A percentile compares a stretch with the other conserved stretches of the same genome.
phyloP scores from a whole-genome alignment of 257 asterid species.

The Apocynum venetum region DNA sequence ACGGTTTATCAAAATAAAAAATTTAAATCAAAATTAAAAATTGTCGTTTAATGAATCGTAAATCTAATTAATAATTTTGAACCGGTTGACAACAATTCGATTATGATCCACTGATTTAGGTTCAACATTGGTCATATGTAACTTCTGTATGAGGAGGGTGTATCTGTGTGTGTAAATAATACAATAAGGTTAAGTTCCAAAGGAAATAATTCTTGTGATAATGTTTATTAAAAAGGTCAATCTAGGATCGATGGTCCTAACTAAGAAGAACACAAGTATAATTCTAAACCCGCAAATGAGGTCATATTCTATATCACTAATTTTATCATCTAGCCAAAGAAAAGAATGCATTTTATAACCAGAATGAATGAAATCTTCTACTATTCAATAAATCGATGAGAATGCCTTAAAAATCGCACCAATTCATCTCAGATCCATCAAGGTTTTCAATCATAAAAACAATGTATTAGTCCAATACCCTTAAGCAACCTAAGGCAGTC shows the following conservation, averaged over 20 bases:
- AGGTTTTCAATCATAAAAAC: not conserved
- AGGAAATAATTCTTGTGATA: not conserved
- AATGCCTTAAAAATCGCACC: not conserved
- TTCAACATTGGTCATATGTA: no score
- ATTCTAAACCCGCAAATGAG: no score
- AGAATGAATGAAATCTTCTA: not conserved
- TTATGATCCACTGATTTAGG: no score
- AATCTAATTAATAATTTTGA: no score
- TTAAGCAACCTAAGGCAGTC: constrained; percentile 4
- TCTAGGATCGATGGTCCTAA: not conserved
- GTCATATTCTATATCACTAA: not conserved
- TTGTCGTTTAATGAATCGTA: no score
- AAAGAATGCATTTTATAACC: not conserved
- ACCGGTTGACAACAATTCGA: no score
- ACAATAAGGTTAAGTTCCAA: not conserved
- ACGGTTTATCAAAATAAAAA: no score
- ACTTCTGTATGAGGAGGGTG: not conserved
- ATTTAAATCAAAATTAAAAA: no score
- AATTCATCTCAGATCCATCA: not conserved
- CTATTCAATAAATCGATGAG: not conserved
- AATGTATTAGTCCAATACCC: not conserved
- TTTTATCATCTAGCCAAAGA: not conserved
- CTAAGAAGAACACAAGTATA: no score
- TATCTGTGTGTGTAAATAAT: not conserved
- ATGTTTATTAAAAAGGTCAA: not conserved